Conservation (phyloP, 768 basidiomycete species). For the Calvatia gigantea region DNA sequence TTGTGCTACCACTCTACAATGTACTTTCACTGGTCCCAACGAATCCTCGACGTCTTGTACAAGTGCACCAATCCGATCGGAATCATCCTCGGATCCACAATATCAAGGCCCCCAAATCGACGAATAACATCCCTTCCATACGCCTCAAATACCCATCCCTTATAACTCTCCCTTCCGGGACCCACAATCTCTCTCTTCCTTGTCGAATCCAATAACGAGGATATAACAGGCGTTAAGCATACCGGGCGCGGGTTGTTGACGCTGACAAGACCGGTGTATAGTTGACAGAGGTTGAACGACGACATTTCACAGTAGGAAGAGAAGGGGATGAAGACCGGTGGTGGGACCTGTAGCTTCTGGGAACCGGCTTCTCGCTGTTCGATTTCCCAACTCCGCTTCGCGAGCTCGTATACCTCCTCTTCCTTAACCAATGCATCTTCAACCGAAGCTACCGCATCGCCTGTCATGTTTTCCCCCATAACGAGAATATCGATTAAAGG, state of each 20-base stretch:
- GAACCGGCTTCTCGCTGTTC: background rate
- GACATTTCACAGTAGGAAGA: background rate
- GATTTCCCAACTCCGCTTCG: background rate
- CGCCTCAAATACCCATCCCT: constrained; percentile 32
- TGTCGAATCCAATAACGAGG: constrained; percentile 1
- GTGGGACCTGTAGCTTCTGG: background rate
- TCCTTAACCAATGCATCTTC: constrained; percentile 1
- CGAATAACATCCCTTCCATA: constrained; percentile 36
- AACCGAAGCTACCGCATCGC: constrained; percentile 13
- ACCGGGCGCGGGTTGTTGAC: background rate
- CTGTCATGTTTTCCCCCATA: constrained; percentile 15
- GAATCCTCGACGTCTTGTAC: constrained; percentile 31
- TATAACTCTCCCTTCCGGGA: constrained; percentile 29
- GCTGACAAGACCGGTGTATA: background rate
- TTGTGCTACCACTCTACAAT: too few species aligned
- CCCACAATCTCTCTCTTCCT: constrained; percentile 7
- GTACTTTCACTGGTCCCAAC: constrained; percentile 30
- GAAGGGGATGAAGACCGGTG: background rate
- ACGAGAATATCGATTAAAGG: constrained; percentile 35
- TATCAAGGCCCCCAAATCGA: constrained; percentile 36
- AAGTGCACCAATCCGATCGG: constrained; percentile 39
- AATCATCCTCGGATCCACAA: constrained; percentile 36
- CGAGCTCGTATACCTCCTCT: constrained; percentile 4
- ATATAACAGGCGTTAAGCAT: background rate
- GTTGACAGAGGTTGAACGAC: background rate